Evolutionary conservation across 192 early-diverging fungal genomes (phyloP).

Genomic region (Dimargaris xerosporica): DNA sequence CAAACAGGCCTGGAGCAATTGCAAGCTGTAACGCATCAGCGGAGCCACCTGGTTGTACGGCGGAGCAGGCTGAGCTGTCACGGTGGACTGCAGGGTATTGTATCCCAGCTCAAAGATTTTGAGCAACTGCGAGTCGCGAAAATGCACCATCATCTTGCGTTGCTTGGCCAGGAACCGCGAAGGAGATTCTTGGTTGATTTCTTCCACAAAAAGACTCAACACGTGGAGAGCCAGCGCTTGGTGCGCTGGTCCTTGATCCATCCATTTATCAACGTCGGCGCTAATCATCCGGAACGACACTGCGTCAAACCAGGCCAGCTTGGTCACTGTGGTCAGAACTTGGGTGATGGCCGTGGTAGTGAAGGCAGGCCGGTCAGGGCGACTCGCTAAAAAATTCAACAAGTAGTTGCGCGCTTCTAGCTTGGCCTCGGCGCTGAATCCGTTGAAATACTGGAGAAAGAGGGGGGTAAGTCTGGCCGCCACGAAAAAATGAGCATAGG

Average conservation of each 20-base stretch:
- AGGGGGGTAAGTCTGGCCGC: slow-evolving; percentile 8
- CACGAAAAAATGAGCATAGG: slow-evolving; percentile 43
- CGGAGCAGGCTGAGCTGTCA: slow-evolving; percentile 17
- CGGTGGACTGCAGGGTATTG: slow-evolving; percentile 16
- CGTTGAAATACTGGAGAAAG: slow-evolving; percentile 7
- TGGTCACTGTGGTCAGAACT: slow-evolving; percentile 46
- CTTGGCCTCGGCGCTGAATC: slow-evolving; percentile 10
- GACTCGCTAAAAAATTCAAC: slow-evolving; percentile 35
- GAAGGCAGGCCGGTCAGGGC: slow-evolving; percentile 38
- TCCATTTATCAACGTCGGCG: slow-evolving; percentile 13
- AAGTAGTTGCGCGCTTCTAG: slow-evolving; percentile 33
- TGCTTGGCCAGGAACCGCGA: slow-evolving; percentile 45
- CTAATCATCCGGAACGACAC: slow-evolving; percentile 38
- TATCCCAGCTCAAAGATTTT: slow-evolving; percentile 33
- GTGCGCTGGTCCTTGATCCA: slow-evolving; percentile 19
- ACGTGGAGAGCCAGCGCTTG: slow-evolving; percentile 50
- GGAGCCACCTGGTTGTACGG: slow-evolving; percentile 18
- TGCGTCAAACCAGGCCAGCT: slow-evolving; percentile 56
- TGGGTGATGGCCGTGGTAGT: slow-evolving; percentile 39
- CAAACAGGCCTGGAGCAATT: slow-evolving; percentile 50
- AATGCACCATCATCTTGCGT: slow-evolving; percentile 45
- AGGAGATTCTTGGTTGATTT: slow-evolving; percentile 52
- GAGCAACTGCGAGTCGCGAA: slow-evolving; percentile 42
- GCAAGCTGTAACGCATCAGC: slow-evolving; percentile 33
- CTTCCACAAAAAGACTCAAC: slow-evolving; percentile 46